Evolutionary conservation across 345 rosid genomes (phyloP).

Genomic region (Isatis tinctoria): DNA sequence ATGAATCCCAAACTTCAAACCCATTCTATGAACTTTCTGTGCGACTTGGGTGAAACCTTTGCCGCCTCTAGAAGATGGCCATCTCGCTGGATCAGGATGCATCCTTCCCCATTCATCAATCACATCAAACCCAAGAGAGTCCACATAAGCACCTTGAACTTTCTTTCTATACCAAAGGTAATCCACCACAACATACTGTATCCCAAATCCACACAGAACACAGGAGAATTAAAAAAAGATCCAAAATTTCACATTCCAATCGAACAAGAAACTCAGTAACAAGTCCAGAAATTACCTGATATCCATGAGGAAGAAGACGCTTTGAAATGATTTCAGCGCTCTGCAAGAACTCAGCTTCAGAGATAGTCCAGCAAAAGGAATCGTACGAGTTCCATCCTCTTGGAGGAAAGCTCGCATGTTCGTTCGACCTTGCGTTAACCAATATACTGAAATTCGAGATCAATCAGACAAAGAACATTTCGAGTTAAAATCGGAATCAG

Average conservation of each 20-base stretch:
- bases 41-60: constrained; percentile 83
- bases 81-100: constrained; percentile 73
- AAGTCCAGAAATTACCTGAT: constrained; percentile 44
- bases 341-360: constrained; percentile 78
- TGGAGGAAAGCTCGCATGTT: constrained; percentile 66
- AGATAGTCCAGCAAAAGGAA: constrained; percentile 84
- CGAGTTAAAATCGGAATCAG: neutral
- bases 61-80: constrained; percentile 90
- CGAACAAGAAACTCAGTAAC: neutral
- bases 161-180: constrained; percentile 92
- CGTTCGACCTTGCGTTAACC: constrained; percentile 3
- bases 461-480: neutral
- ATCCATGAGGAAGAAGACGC: constrained; percentile 63
- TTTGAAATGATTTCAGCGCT: constrained; percentile 60
- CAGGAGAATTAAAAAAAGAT: neutral
- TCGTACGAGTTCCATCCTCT: constrained; percentile 98
- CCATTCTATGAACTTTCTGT: constrained; percentile 69
- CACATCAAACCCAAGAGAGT: constrained; percentile 82
- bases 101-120: constrained; percentile 94
- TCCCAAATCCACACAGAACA: neutral
- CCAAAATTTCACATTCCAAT: neutral
- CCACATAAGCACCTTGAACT: constrained; percentile 65
- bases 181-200: constrained; percentile 90
- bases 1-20: constrained; percentile 93
- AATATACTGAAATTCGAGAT: neutral